These are phyloP conservation scores for Pisolithus tinctorius DNA, from an alignment of 768 basidiomycete species.

Conservation along the genomic window DNA sequence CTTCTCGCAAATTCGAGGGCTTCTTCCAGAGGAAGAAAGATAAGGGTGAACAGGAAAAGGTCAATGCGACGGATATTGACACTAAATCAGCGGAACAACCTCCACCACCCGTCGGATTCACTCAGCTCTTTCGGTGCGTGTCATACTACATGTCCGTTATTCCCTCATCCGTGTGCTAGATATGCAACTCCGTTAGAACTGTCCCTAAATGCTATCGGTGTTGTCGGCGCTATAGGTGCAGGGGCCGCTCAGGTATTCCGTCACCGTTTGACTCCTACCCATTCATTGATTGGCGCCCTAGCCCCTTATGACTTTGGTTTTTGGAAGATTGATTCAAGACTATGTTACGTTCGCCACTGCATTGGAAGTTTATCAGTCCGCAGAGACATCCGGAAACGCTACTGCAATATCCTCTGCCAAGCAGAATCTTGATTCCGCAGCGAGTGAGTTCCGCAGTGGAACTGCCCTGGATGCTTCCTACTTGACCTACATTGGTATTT, in stretches of 20 bases:
- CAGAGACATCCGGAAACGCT: constrained; percentile 15
- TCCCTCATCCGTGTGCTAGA: constrained; percentile 30
- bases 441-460: constrained; percentile 40
- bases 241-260: constrained; percentile 70
- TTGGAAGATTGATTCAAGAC: too few relatives aligned
- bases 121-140: constrained; percentile 42
- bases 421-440: constrained; percentile 27
- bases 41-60: constrained; percentile 23
- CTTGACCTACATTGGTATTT: constrained; percentile 59
- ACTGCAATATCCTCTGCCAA: constrained; percentile 25
- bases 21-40: constrained; percentile 20
- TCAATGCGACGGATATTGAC: background rate
- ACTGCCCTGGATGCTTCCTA: constrained; percentile 48
- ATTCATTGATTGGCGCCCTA: constrained; percentile 14
- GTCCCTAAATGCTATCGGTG: constrained; percentile 58
- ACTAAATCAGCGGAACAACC: background rate
- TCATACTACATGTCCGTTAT: background rate
- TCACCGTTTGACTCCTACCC: background rate
- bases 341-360: too few relatives aligned
- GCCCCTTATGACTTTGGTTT: constrained; percentile 36
- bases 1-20: background rate
- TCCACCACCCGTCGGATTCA: constrained; percentile 33
- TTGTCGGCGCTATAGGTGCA: constrained; percentile 66
- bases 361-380: background rate
- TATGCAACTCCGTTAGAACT: constrained; percentile 72